Percentiles rank a stretch among this genome's conserved stretches.
phyloP scores from a whole-genome alignment of 257 asterid genomes.

The Solanum paucissectum region DNA sequence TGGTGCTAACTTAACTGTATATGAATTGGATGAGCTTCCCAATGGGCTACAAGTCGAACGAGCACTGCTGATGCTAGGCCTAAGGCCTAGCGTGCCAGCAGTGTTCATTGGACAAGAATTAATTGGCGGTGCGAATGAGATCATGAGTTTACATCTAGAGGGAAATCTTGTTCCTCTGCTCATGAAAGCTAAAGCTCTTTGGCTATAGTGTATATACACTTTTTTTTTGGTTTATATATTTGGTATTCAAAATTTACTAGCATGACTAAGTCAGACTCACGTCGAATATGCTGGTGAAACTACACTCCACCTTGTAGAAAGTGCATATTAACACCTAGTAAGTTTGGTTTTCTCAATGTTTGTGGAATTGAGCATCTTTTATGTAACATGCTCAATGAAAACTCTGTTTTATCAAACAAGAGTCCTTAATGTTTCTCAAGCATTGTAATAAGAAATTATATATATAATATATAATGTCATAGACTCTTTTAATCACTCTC shows the following conservation, averaged over 20 bases:
- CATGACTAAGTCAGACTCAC: neutral
- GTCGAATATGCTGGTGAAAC: neutral
- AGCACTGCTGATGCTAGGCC: constrained; percentile 29
- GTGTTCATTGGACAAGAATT: constrained; percentile 56
- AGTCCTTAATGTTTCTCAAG: neutral
- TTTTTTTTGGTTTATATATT: neutral
- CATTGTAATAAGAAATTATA: neutral
- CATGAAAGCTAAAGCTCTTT: constrained; percentile 68
- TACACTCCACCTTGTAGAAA: neutral
- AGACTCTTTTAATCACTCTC: neutral
- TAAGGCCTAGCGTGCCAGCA: constrained; percentile 36
- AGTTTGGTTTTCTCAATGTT: neutral
- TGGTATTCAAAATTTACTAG: neutral
- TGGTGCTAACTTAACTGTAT: constrained; percentile 54
- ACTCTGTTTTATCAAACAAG: neutral
- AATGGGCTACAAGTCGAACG: constrained; percentile 46
- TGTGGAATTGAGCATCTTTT: neutral
- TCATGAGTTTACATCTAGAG: constrained; percentile 73
- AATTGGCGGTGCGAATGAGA: constrained; percentile 64
- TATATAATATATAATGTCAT: neutral
- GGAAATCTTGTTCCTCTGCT: constrained; percentile 59
- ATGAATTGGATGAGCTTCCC: constrained; percentile 55
- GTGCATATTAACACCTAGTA: neutral
- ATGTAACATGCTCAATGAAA: neutral
- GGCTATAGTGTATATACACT: constrained; percentile 13